Evolutionary conservation across 495 filamentous ascomycete genomes (phyloP), one percentile per base, ranked within the genome.

Genomic region (Penicillium fimorum): DNA sequence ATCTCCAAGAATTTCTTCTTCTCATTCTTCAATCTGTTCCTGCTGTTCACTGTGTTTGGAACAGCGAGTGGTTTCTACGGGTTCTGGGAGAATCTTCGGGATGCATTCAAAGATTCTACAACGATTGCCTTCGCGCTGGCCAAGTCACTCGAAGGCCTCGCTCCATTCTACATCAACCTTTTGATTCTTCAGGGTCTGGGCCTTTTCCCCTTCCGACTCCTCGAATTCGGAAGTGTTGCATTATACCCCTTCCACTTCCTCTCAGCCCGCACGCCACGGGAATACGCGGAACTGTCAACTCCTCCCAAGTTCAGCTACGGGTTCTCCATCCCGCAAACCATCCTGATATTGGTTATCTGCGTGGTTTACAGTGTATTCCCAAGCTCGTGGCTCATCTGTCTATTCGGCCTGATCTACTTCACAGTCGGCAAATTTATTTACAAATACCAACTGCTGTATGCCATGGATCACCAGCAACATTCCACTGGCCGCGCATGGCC

Each of bases 1-100:
- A 92, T 97, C 67, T 96, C 91, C 54, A 99, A 99, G 77, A 99
- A 97, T 67, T 99, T 97, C 74, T 97, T 97, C 81, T 99, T 97
- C 72, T 91, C 88, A 32, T 99, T 99, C 77, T 97, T 97, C 83
- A 99, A 99, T 74, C 85, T 97, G 22, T 99, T 99, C 75, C 77
- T 97, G 50, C 81, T 97, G 43, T 97, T 97, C 68, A 96, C 94
- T 3, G 84, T 95, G 25, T 88, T 96, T 43, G 91, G 92, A 47
- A 91, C 92, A 29, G 91, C 87, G 7, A 82, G 82, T n/a, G 78
- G 75, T 27, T 84, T 87, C 56, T 80, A 87, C 37, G 78, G 81
- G 29, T 87, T 94, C 64, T 84, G 84, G 72, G 72, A 86, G 46
- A 80, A 83, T 35, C 78, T 97, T 12, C 83, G 84, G 42, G 83